phyloP scores from a whole-genome alignment of 768 basidiomycete species.

The Leucocoprinus birnbaumii region DNA sequence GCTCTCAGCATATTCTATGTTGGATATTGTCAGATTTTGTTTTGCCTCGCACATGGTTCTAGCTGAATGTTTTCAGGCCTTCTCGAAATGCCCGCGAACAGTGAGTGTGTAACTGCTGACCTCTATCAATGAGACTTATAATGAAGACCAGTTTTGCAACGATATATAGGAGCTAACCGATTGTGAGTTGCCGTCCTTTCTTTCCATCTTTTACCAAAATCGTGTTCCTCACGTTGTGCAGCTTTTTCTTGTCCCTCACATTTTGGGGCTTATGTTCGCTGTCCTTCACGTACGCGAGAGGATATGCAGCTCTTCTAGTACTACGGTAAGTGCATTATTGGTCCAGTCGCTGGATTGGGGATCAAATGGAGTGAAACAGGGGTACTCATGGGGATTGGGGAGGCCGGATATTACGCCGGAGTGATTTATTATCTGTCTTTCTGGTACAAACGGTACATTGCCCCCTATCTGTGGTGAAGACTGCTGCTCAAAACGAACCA shows the following conservation, averaged over 20 bases:
- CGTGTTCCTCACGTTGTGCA: conserved; percentile 20
- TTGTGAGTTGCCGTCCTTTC: conserved; percentile 32
- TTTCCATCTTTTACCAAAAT: neutral
- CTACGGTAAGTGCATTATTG: conserved; percentile 38
- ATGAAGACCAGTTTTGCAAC: conserved; percentile 44
- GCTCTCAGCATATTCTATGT: conserved; percentile 59
- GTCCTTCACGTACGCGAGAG: conserved; percentile 53
- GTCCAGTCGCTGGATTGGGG: neutral
- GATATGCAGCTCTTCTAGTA: conserved; percentile 45
- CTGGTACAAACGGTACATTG: conserved; percentile 46
- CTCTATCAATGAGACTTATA: no score
- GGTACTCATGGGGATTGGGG: conserved; percentile 56
- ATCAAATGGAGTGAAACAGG: conserved; percentile 13
- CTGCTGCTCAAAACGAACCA: conserved; percentile 12
- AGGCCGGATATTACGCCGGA: conserved; percentile 58
- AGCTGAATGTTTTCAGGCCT: conserved; percentile 29
- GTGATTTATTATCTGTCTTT: conserved; percentile 63
- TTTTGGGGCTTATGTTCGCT: conserved; percentile 55
- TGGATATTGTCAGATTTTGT: conserved; percentile 45
- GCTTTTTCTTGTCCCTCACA: conserved; percentile 51
- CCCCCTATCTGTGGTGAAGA: neutral
- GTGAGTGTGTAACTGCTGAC: no score
- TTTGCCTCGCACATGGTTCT: neutral
- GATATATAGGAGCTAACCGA: conserved; percentile 54
- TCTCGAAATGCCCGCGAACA: conserved; percentile 56